These are phyloP conservation scores for Arthrobotrys megalospora DNA, from an alignment of 2,329 filamentous ascomycete genomes.

Conservation along the genomic window DNA sequence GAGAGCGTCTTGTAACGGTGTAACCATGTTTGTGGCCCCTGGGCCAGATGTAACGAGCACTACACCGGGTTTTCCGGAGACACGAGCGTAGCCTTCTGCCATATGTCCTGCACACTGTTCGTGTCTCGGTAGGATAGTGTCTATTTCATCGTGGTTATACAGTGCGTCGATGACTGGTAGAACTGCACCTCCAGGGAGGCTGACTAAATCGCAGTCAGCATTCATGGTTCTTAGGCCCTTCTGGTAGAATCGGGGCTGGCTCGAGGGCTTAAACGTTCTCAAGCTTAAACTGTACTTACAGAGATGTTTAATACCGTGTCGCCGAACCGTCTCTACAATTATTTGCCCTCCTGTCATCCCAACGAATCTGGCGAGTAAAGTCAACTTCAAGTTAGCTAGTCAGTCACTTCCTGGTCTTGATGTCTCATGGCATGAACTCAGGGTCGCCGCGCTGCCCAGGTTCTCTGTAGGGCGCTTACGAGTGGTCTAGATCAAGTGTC, in stretches of 20 bases:
- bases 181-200: slow-evolving; percentile 95
- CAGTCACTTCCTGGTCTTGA: slow-evolving; percentile 7
- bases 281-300: slow-evolving; percentile 75
- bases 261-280: neutral
- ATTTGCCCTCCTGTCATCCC: slow-evolving; percentile 96
- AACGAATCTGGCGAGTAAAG: slow-evolving; percentile 75
- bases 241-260: neutral
- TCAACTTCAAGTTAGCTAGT: slow-evolving; percentile 27
- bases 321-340: slow-evolving; percentile 99
- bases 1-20: slow-evolving; percentile 94
- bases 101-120: slow-evolving; percentile 99
- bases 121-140: slow-evolving; percentile 94
- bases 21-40: slow-evolving; percentile 95
- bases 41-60: slow-evolving; percentile 97
- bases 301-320: slow-evolving; percentile 91
- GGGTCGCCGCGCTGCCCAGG: no score
- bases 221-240: neutral
- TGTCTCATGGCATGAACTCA: no score
- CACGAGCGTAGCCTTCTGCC: slow-evolving; percentile 96
- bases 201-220: slow-evolving; percentile 71
- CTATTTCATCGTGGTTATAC: slow-evolving; percentile 96
- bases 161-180: slow-evolving; percentile 98
- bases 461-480: no score
- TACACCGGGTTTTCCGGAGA: slow-evolving; percentile 92
- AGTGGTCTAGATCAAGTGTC: slow-evolving; percentile 3